phyloP scores from a whole-genome alignment of 208 protist genomes.

The Wallacemonas rigidus region DNA sequence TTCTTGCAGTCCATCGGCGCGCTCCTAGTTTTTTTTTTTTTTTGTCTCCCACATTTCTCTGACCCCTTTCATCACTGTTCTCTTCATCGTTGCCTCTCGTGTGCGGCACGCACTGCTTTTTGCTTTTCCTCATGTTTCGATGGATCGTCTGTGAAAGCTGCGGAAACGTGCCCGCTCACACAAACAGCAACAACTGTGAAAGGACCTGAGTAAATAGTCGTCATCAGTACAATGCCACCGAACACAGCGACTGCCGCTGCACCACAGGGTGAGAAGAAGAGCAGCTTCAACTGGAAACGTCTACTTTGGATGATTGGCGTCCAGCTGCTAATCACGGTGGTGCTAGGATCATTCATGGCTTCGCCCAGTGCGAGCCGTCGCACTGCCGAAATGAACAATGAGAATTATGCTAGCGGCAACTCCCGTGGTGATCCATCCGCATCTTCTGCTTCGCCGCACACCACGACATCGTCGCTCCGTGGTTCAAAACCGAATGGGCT shows the following conservation, averaged over 20 bases:
- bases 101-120: too few species aligned
- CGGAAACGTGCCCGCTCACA: too few species aligned
- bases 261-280: neutral
- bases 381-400: neutral
- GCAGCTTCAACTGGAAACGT: slow-evolving; percentile 1
- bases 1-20: too few species aligned
- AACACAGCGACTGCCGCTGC: neutral
- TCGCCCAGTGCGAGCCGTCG: slow-evolving; percentile 2
- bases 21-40: too few species aligned
- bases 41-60: too few species aligned
- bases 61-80: too few species aligned
- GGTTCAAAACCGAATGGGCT: slow-evolving; percentile 1
- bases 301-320: slow-evolving; percentile 8
- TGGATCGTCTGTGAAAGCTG: too few species aligned
- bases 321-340: slow-evolving; percentile 5
- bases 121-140: too few species aligned
- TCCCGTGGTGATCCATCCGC: too few species aligned
- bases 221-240: neutral
- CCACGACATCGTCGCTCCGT: neutral
- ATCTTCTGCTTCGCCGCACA: neutral
- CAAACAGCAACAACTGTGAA: too few species aligned
- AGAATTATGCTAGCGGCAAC: too few species aligned
- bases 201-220: neutral
- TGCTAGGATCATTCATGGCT: slow-evolving; percentile 2
- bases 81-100: too few species aligned